A percentile compares a stretch with the other conserved stretches of the same genome.
These are phyloP conservation scores for Cicer judaicum DNA, from an alignment of 306 rosid genomes.

Conservation along the genomic window DNA sequence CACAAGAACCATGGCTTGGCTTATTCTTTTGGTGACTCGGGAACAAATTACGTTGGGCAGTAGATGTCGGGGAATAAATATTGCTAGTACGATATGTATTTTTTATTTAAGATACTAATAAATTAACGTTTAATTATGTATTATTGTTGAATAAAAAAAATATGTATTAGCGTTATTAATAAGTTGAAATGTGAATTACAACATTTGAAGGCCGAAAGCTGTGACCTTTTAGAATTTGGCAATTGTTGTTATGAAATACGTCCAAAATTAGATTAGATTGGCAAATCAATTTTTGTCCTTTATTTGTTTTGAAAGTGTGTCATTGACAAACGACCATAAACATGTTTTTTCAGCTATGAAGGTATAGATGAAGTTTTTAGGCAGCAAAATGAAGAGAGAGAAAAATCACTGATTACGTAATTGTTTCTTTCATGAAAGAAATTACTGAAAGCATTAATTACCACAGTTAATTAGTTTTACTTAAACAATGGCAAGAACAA, in stretches of 20 bases:
- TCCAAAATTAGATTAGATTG: not conserved
- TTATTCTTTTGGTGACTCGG: not conserved
- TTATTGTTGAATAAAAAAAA: too few relatives aligned
- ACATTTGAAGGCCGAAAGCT: not conserved
- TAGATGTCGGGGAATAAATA: not conserved
- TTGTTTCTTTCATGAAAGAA: not conserved
- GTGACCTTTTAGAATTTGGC: not conserved
- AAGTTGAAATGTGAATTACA: not conserved
- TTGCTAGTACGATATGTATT: not conserved
- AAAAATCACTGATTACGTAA: not conserved
- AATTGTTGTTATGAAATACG: not conserved
- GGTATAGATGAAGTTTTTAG: not conserved
- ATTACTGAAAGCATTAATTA: not conserved
- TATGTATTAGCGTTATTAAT: not conserved
- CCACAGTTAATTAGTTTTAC: not conserved
- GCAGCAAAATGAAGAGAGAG: not conserved
- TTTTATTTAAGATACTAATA: not conserved
- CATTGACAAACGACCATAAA: not conserved
- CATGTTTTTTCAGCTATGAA: not conserved
- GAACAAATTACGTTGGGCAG: not conserved
- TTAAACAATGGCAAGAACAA: not conserved
- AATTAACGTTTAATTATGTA: not conserved
- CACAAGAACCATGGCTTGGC: not conserved
- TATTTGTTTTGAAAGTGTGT: not conserved
- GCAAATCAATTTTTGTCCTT: not conserved